Evolutionary conservation across 257 asterid genomes (phyloP).

Genomic region (Lavandula angustifolia): DNA sequence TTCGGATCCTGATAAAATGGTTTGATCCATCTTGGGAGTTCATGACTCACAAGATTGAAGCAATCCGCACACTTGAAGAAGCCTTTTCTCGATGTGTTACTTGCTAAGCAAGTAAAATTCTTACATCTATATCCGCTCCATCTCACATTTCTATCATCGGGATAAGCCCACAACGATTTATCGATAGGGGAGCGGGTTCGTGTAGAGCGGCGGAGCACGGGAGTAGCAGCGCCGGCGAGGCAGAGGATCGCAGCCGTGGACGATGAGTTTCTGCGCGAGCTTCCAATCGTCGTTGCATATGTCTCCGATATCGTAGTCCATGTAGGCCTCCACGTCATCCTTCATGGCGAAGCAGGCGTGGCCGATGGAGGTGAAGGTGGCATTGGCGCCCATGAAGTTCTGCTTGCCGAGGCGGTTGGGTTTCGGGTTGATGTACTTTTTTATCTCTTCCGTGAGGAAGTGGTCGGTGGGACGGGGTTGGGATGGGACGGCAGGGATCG

Average conservation of each 20-base stretch:
- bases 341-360: slow-evolving; percentile 59
- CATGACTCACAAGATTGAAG: slow-evolving; percentile 56
- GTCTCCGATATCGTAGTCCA: slow-evolving; percentile 65
- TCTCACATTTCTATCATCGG: slow-evolving; percentile 54
- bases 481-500: neutral
- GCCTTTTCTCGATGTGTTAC: slow-evolving; percentile 43
- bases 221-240: slow-evolving; percentile 62
- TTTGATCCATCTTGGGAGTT: slow-evolving; percentile 53
- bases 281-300: slow-evolving; percentile 66
- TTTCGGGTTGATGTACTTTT: slow-evolving; percentile 50
- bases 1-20: slow-evolving; percentile 38
- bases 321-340: slow-evolving; percentile 54
- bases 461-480: slow-evolving; percentile 27
- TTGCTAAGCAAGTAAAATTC: slow-evolving; percentile 54
- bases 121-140: slow-evolving; percentile 65
- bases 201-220: slow-evolving; percentile 53
- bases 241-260: slow-evolving; percentile 74
- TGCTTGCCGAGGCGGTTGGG: slow-evolving; percentile 58
- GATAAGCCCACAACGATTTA: slow-evolving; percentile 56
- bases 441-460: slow-evolving; percentile 56
- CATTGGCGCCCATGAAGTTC: slow-evolving; percentile 73
- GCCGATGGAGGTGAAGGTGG: slow-evolving; percentile 62
- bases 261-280: slow-evolving; percentile 55
- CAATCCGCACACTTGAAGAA: slow-evolving; percentile 65
- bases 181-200: slow-evolving; percentile 41